Percentiles rank a stretch among this genome's conserved stretches.
Conservation (phyloP, 23 red algal genomes). For the Chondrus crispus region DNA sequence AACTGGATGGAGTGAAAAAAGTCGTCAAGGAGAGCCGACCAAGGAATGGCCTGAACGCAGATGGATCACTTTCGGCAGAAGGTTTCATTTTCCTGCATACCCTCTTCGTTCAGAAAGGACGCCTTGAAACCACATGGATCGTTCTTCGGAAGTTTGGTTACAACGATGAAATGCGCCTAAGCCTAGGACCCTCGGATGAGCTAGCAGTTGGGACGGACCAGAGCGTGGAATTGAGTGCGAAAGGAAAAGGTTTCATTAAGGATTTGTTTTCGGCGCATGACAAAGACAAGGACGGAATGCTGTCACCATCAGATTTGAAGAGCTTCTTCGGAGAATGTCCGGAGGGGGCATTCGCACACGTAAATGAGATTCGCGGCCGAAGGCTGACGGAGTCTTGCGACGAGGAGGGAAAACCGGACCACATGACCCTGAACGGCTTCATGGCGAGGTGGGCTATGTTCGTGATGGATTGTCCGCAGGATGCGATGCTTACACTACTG, state of each 20-base stretch:
- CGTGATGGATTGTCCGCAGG: conserved; percentile 57
- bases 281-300: conserved; percentile 73
- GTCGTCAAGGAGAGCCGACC: conserved; percentile 81
- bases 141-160: conserved; percentile 98
- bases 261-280: conserved; percentile 68
- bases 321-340: conserved; percentile 71
- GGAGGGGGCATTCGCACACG: conserved; percentile 38
- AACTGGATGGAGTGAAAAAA: conserved; percentile 96
- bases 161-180: conserved; percentile 70
- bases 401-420: conserved; percentile 17
- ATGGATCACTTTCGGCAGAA: conserved; percentile 67
- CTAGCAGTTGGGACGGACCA: conserved; percentile 51
- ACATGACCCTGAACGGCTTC: conserved; percentile 69
- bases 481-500: conserved; percentile 55
- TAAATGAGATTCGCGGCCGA: neutral
- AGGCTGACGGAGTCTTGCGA: neutral
- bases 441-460: conserved; percentile 71
- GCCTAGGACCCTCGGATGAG: conserved; percentile 30
- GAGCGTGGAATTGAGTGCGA: conserved; percentile 73
- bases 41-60: conserved; percentile 54
- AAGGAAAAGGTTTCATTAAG: conserved; percentile 54
- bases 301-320: conserved; percentile 61
- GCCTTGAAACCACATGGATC: conserved; percentile 97
- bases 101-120: conserved; percentile 92
- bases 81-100: conserved; percentile 95